phyloP scores from a whole-genome alignment of 331 rosid genomes.

The Cucumis variabilis region DNA sequence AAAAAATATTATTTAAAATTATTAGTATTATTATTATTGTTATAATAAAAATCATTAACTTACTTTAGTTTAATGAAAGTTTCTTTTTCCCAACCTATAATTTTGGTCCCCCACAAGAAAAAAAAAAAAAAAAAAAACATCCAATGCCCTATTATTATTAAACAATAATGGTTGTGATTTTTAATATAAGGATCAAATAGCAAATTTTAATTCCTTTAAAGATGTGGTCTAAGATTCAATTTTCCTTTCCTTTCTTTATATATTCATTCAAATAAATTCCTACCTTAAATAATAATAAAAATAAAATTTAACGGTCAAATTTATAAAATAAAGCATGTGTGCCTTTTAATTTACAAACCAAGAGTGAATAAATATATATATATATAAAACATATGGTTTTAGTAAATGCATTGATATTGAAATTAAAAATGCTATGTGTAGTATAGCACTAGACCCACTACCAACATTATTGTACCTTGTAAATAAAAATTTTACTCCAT shows the following conservation, averaged over 20 bases:
- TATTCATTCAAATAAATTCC: background rate
- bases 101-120: background rate
- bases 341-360: background rate
- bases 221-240: background rate
- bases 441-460: background rate
- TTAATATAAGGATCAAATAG: background rate
- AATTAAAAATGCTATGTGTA: slow-evolving; percentile 11
- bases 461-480: background rate
- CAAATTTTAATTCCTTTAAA: background rate
- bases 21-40: too few species aligned
- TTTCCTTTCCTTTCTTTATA: background rate
- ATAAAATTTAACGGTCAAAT: background rate
- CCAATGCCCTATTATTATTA: slow-evolving; percentile 24
- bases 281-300: background rate
- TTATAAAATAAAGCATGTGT: background rate
- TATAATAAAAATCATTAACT: background rate
- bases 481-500: background rate
- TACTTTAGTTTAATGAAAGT: background rate
- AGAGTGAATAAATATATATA: background rate
- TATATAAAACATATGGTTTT: background rate
- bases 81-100: background rate
- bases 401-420: background rate
- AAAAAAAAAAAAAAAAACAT: background rate
- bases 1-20: too few species aligned
- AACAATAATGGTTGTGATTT: background rate